Evolutionary conservation across 1,284 basidiomycete species (phyloP).

Genomic region (Pseudozyma flocculosa): DNA sequence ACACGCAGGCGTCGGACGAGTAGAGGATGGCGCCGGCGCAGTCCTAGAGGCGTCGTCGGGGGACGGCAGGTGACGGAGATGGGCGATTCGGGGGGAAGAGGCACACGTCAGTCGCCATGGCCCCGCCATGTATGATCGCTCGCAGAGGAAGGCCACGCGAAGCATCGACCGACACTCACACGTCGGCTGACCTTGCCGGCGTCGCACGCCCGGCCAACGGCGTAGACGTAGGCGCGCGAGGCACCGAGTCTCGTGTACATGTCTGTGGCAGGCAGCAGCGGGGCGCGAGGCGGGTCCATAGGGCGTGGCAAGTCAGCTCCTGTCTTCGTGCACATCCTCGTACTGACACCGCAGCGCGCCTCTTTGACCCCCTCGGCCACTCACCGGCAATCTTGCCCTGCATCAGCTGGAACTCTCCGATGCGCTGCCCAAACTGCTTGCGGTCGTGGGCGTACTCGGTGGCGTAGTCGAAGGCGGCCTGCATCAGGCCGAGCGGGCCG

Average conservation of each 20-base stretch:
- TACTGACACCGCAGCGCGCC: too few relatives aligned
- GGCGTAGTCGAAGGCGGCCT: constrained; percentile 85
- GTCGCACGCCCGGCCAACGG: constrained; percentile 63
- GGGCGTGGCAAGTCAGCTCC: too few relatives aligned
- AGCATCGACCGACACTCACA: too few relatives aligned
- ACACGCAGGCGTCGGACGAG: constrained; percentile 34
- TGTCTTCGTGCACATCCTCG: too few relatives aligned
- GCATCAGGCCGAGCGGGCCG: constrained; percentile 79
- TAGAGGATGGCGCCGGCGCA: constrained; percentile 50
- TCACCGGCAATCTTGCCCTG: constrained; percentile 69
- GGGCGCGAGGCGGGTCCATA: too few relatives aligned
- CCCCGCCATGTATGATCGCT: too few relatives aligned
- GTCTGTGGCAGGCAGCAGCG: constrained; percentile 61
- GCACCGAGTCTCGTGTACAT: constrained; percentile 95
- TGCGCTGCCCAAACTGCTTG: constrained; percentile 80
- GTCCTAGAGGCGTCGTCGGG: constrained; percentile 20
- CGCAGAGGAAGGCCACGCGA: too few relatives aligned
- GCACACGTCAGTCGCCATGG: too few relatives aligned
- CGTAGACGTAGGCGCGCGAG: constrained; percentile 86
- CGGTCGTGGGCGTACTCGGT: constrained; percentile 86
- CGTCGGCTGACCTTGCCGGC: constrained; percentile 61
- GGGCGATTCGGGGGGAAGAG: too few relatives aligned
- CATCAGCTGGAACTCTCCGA: constrained; percentile 93
- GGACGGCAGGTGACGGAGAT: too few relatives aligned
- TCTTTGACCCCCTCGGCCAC: too few relatives aligned